Percentiles rank a stretch among this genome's conserved stretches.
Evolutionary conservation across 1,139 yeast species (phyloP).

Genomic region (Yamadazyma blattariae): DNA sequence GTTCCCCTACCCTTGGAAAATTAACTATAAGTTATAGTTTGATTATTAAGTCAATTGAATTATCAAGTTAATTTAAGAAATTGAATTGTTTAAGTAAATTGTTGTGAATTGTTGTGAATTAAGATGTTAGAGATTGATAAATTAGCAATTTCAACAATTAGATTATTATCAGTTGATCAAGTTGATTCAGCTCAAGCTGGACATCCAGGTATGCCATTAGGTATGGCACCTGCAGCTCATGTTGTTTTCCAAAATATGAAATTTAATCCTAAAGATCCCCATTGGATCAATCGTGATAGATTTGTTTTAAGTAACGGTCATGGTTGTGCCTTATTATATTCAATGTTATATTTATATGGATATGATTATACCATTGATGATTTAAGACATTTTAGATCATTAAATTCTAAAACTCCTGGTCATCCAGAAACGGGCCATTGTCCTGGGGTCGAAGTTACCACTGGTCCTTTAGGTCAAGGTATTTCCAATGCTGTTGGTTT

Average conservation of each 20-base stretch:
- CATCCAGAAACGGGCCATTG: conserved; percentile 83
- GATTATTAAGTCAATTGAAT: too few relatives aligned
- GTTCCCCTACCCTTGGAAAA: too few relatives aligned
- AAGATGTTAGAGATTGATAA: conserved; percentile 48
- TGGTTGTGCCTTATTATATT: conserved; percentile 88
- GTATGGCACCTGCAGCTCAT: conserved; percentile 75
- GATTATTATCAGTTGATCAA: conserved; percentile 86
- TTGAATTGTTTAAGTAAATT: too few relatives aligned
- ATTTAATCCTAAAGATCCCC: conserved; percentile 87
- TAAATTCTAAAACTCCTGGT: conserved; percentile 92
- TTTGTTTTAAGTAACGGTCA: conserved; percentile 96
- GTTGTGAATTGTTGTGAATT: too few relatives aligned
- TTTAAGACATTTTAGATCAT: conserved; percentile 86
- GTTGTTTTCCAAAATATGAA: conserved; percentile 79
- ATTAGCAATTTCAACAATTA: conserved; percentile 82
- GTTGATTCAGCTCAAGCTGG: conserved; percentile 92
- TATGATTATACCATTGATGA: conserved; percentile 82
- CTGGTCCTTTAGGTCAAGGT: conserved; percentile 99
- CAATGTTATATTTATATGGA: conserved; percentile 82
- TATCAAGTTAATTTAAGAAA: too few relatives aligned
- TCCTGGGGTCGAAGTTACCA: conserved; percentile 95
- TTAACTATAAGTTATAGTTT: too few relatives aligned
- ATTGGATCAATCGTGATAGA: conserved; percentile 94
- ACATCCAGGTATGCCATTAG: conserved; percentile 99
- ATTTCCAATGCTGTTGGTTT: conserved; percentile 94